A percentile compares a stretch with the other conserved stretches of the same genome.
These are phyloP conservation scores for Acmispon strigosus DNA, from an alignment of 306 rosid species.

Conservation along the genomic window DNA sequence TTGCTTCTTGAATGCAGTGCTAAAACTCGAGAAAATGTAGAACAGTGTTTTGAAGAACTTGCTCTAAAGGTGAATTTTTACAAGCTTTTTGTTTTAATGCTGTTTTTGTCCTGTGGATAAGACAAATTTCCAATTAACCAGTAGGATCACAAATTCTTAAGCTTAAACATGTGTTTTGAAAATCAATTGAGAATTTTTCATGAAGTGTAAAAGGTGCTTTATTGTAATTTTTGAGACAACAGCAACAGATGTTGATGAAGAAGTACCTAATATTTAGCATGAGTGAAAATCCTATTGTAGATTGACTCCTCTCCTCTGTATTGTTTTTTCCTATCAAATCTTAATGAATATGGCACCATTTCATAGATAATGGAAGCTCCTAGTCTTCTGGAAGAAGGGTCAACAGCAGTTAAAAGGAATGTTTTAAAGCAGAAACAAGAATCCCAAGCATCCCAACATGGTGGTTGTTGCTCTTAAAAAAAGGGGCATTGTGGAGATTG, in stretches of 20 bases:
- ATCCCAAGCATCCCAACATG: slow-evolving; percentile 39
- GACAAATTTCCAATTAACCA: background rate
- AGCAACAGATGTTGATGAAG: background rate
- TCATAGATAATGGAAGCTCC: slow-evolving; percentile 93
- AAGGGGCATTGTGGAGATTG: background rate
- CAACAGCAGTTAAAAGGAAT: slow-evolving; percentile 65
- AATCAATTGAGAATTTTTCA: background rate
- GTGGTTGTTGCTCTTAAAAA: slow-evolving; percentile 62
- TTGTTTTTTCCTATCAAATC: background rate
- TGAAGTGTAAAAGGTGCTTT: too few species aligned
- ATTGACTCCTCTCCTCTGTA: background rate
- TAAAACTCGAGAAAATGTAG: slow-evolving; percentile 87
- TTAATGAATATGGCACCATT: slow-evolving; percentile 20
- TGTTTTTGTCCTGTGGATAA: background rate
- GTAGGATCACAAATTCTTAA: background rate
- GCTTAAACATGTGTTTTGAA: background rate
- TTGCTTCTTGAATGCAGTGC: slow-evolving; percentile 89
- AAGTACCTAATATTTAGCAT: background rate
- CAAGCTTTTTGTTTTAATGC: background rate
- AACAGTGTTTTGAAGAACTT: slow-evolving; percentile 86
- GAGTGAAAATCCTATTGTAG: background rate
- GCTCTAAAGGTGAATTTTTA: slow-evolving; percentile 65
- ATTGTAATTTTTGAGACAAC: background rate
- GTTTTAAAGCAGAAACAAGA: slow-evolving; percentile 67
- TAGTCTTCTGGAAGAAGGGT: slow-evolving; percentile 84